These are phyloP conservation scores for Erodium texanum DNA, from an alignment of 441 rosid species.

Conservation along the genomic window DNA sequence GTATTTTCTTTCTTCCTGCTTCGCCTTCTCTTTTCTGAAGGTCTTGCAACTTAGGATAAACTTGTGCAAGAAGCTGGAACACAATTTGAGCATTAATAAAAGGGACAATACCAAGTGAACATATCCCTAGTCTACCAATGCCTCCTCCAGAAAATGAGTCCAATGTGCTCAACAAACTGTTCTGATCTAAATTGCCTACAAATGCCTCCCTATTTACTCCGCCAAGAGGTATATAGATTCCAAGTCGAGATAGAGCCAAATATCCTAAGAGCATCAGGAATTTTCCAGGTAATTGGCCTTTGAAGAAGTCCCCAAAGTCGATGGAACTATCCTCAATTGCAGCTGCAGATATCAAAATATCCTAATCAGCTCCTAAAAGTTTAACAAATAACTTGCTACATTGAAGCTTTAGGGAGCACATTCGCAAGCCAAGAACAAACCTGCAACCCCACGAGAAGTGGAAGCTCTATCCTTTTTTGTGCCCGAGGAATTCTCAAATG, in stretches of 20 bases:
- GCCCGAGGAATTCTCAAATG: constrained; percentile 50
- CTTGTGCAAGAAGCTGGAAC: constrained; percentile 94
- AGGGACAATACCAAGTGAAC: constrained; percentile 96
- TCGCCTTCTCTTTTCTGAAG: constrained; percentile 99
- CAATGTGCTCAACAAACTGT: constrained; percentile 78
- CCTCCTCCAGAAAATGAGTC: constrained; percentile 98
- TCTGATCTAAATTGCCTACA: constrained; percentile 84
- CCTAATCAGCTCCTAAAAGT: constrained; percentile 18
- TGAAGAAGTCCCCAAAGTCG: constrained; percentile 93
- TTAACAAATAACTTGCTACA: constrained; percentile 1
- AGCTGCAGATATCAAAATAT: constrained; percentile 47
- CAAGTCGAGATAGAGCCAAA: constrained; percentile 84
- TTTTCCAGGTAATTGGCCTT: constrained; percentile 87
- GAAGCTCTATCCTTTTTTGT: constrained; percentile 54
- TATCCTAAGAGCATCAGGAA: constrained; percentile 77
- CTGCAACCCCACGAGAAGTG: constrained; percentile 77
- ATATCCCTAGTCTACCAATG: constrained; percentile 91
- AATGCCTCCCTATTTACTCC: constrained; percentile 91
- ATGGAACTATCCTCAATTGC: constrained; percentile 98
- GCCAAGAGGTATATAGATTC: constrained; percentile 86
- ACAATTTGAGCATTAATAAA: constrained; percentile 94
- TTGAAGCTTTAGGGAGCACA: constrained; percentile 10
- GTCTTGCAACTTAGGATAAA: constrained; percentile 94
- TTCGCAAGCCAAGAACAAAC: constrained; percentile 27
- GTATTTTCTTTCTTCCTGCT: constrained; percentile 92